Conservation (phyloP, 2,329 filamentous ascomycete genomes). For the Dactylellina leptospora region DNA sequence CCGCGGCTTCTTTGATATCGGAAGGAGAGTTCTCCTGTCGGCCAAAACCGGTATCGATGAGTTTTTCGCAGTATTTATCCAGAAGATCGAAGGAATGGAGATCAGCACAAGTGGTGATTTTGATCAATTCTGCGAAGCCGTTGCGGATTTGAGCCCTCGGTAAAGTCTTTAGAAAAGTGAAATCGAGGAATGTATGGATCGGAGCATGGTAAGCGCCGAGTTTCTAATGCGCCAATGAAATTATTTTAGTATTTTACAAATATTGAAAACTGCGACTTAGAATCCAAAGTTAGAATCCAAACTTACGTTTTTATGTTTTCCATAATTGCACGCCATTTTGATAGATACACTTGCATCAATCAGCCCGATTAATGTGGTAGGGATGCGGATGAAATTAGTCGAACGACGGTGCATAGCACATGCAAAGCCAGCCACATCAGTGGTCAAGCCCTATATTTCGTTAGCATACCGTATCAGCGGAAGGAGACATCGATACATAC, state of each 20-base stretch:
- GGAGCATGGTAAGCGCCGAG: constrained; percentile 73
- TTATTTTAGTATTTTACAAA: not conserved
- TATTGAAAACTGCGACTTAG: not conserved
- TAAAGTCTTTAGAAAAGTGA: constrained; percentile 72
- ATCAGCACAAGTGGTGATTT: constrained; percentile 77
- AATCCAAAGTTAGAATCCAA: constrained; percentile 64
- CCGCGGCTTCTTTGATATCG: constrained; percentile 70
- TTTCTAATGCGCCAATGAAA: not conserved
- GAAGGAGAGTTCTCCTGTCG: constrained; percentile 67
- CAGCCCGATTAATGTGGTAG: constrained; percentile 77
- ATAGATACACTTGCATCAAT: constrained; percentile 80
- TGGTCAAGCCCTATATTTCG: constrained; percentile 70
- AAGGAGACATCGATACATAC: constrained; percentile 61
- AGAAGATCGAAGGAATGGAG: constrained; percentile 72
- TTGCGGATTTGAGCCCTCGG: constrained; percentile 75
- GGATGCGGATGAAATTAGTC: constrained; percentile 77
- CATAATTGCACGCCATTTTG: constrained; percentile 81
- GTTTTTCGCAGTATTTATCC: constrained; percentile 73
- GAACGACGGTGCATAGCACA: constrained; percentile 76
- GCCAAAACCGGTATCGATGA: constrained; percentile 73
- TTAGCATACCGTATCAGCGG: constrained; percentile 63
- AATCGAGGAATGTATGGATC: constrained; percentile 76
- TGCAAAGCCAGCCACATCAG: constrained; percentile 76
- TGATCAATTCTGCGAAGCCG: constrained; percentile 78
- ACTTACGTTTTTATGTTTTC: constrained; percentile 73